Evolutionary conservation across 2,329 filamentous ascomycete genomes (phyloP).

Genomic region (Neofusicoccum umdonicola): DNA sequence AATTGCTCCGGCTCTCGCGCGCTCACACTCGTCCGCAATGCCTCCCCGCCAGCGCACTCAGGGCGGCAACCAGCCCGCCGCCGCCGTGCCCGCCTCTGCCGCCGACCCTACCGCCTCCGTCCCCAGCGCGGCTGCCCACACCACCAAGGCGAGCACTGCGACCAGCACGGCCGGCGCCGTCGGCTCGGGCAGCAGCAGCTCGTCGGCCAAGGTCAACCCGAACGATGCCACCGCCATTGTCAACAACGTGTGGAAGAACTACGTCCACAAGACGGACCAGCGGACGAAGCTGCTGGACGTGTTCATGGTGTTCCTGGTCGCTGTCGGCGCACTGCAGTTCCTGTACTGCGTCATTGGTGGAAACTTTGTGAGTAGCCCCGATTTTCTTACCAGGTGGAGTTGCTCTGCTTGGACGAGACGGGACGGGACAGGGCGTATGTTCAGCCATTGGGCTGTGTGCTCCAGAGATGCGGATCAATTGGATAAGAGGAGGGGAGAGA

Average conservation of each 20-base stretch:
- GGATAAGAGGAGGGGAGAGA: background rate
- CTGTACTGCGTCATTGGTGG: slow-evolving; percentile 86
- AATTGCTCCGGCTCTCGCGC: background rate
- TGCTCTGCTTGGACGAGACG: no score
- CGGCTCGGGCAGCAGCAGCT: slow-evolving; percentile 9
- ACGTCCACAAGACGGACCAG: slow-evolving; percentile 78
- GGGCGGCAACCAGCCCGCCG: slow-evolving; percentile 11
- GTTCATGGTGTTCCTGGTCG: slow-evolving; percentile 84
- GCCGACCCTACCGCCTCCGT: slow-evolving; percentile 26
- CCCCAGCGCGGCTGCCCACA: slow-evolving; percentile 15
- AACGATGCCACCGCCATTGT: slow-evolving; percentile 58
- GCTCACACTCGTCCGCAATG: slow-evolving; percentile 3
- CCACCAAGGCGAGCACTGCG: slow-evolving; percentile 12
- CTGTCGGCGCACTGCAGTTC: slow-evolving; percentile 88
- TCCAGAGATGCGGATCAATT: background rate
- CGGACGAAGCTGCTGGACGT: slow-evolving; percentile 87
- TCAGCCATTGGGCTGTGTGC: background rate
- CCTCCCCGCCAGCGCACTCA: slow-evolving; percentile 16
- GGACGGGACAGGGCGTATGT: background rate
- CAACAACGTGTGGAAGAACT: slow-evolving; percentile 71
- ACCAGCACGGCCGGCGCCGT: slow-evolving; percentile 20
- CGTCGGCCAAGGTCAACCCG: slow-evolving; percentile 31
- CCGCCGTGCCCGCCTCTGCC: slow-evolving; percentile 8
- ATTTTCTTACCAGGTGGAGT: background rate
- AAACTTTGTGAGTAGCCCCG: slow-evolving; percentile 73